phyloP scores from a whole-genome alignment of 2,329 filamentous ascomycete genomes.

The Phialophora chinensis region DNA sequence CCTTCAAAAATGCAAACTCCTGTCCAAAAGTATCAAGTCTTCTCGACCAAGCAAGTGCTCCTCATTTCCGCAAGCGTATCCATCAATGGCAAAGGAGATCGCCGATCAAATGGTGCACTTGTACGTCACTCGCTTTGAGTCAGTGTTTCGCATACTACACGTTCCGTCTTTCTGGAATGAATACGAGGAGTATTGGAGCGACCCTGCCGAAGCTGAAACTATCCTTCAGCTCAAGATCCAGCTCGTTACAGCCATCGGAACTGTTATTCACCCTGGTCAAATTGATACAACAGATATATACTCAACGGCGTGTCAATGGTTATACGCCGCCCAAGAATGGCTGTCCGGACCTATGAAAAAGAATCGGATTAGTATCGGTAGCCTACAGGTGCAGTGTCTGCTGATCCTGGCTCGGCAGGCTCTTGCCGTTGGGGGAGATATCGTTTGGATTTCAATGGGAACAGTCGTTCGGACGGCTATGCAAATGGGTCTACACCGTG shows the following conservation, averaged over 20 bases:
- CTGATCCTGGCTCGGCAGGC: constrained; percentile 45
- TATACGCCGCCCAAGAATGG: constrained; percentile 47
- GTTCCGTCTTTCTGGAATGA: constrained; percentile 45
- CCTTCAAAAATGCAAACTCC: not conserved
- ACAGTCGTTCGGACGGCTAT: constrained; percentile 42
- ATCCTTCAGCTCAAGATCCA: constrained; percentile 44
- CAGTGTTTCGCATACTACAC: constrained; percentile 45
- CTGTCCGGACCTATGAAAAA: constrained; percentile 46
- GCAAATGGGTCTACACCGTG: constrained; percentile 45
- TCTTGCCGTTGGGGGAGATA: constrained; percentile 43
- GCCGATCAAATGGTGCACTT: constrained; percentile 25
- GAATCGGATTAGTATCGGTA: constrained; percentile 41
- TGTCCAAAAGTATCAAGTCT: not conserved
- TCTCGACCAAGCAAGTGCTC: not conserved
- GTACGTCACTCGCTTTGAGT: constrained; percentile 41
- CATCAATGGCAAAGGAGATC: constrained; percentile 10
- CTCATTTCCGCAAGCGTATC: not conserved
- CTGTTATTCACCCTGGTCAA: constrained; percentile 4
- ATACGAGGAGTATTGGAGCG: constrained; percentile 41
- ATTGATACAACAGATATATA: not conserved
- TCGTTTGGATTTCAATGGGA: constrained; percentile 46
- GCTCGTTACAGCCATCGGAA: constrained; percentile 46
- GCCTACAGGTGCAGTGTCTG: constrained; percentile 47
- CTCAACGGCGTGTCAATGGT: constrained; percentile 35
- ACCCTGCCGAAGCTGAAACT: constrained; percentile 31